Conservation (phyloP, 345 rosid genomes). For the Gynandropsis gynandra region DNA sequence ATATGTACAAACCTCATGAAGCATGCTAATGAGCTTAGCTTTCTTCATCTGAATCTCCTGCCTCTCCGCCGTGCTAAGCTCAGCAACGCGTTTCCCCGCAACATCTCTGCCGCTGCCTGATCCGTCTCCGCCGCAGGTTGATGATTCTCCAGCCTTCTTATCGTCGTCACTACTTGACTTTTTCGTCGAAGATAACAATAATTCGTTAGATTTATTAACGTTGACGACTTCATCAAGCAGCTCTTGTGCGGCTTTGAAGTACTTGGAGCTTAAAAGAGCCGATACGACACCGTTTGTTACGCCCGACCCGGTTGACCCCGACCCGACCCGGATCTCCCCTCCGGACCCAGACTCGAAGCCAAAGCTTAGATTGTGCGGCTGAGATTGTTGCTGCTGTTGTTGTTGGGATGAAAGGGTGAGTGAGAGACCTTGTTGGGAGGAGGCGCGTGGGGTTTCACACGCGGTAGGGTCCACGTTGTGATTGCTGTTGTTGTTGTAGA, state of each 20-base stretch:
- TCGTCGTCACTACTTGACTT: conserved; percentile 28
- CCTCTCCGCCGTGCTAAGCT: conserved; percentile 73
- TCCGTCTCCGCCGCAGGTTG: conserved; percentile 37
- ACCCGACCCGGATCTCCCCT: conserved; percentile 47
- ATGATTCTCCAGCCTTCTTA: conserved; percentile 50
- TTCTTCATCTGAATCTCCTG: conserved; percentile 98
- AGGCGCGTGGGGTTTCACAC: conserved; percentile 71
- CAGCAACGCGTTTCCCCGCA: conserved; percentile 43
- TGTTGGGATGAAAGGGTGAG: conserved; percentile 83
- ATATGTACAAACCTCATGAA: conserved; percentile 66
- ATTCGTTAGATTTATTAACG: conserved; percentile 40
- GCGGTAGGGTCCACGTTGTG: conserved; percentile 31
- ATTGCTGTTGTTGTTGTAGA: conserved; percentile 60
- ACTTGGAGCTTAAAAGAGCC: conserved; percentile 79
- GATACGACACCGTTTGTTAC: conserved; percentile 63
- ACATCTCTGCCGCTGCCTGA: conserved; percentile 38
- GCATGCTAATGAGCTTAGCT: conserved; percentile 83
- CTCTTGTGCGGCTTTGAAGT: conserved; percentile 90
- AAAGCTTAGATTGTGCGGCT: conserved; percentile 34
- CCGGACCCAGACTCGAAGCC: conserved; percentile 49
- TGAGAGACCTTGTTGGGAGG: conserved; percentile 57
- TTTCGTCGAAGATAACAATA: conserved; percentile 36
- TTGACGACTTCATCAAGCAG: conserved; percentile 89
- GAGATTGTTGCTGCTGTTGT: conserved; percentile 52
- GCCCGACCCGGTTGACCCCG: conserved; percentile 68